These are phyloP conservation scores for Nephelium lappaceum DNA, from an alignment of 345 rosid species.

Conservation along the genomic window DNA sequence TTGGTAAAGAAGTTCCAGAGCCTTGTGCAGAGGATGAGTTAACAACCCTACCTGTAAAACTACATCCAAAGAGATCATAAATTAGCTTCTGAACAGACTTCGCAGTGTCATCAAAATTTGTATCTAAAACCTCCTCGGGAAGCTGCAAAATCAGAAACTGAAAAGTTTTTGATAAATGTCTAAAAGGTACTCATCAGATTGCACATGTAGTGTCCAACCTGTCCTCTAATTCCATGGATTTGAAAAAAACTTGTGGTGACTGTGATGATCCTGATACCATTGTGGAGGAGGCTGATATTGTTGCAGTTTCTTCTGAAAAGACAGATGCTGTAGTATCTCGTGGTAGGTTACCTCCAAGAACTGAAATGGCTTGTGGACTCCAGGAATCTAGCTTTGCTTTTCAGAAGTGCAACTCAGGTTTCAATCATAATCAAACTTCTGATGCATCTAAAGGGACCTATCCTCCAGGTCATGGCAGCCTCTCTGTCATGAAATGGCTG, in stretches of 20 bases:
- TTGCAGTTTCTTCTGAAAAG: conserved; percentile 30
- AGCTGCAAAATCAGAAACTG: conserved; percentile 21
- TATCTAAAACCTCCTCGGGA: conserved; percentile 1
- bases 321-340: conserved; percentile 25
- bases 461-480: conserved; percentile 34
- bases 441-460: conserved; percentile 38
- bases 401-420: conserved; percentile 31
- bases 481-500: conserved; percentile 43
- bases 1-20: conserved; percentile 27
- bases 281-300: conserved; percentile 26
- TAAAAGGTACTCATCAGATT: conserved; percentile 9
- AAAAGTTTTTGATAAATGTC: conserved; percentile 11
- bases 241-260: conserved; percentile 22
- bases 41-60: conserved; percentile 21
- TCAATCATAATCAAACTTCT: conserved; percentile 27
- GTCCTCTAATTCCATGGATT: conserved; percentile 27
- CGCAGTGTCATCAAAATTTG: conserved; percentile 17
- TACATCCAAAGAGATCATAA: conserved; percentile 20
- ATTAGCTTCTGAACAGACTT: conserved; percentile 12
- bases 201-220: conserved; percentile 1
- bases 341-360: conserved; percentile 24
- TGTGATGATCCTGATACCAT: conserved; percentile 19
- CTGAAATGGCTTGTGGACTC: conserved; percentile 24
- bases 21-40: conserved; percentile 20
- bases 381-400: conserved; percentile 21